These are phyloP conservation scores for Colletotrichum trifolii DNA, from an alignment of 2,329 filamentous ascomycete genomes.

Conservation along the genomic window DNA sequence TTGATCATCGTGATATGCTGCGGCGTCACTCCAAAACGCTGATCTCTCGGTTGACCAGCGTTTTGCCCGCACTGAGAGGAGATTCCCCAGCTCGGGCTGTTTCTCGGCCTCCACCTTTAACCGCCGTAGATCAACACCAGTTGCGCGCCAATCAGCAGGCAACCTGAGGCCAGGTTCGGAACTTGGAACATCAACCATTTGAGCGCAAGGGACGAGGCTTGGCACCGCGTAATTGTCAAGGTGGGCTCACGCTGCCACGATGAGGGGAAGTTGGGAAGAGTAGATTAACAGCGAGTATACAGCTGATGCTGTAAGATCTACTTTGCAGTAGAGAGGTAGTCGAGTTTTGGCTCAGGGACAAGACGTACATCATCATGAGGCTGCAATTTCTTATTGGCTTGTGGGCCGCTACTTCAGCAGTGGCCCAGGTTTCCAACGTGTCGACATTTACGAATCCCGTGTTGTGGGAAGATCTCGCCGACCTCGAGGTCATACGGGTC, in stretches of 20 bases:
- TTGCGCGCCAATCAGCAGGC: slow-evolving; percentile 28
- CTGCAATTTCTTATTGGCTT: slow-evolving; percentile 2
- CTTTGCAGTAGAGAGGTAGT: no score
- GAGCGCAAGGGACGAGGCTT: slow-evolving; percentile 29
- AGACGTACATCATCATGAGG: slow-evolving; percentile 7
- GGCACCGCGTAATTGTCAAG: neutral
- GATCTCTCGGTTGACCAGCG: neutral
- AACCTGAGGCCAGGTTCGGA: slow-evolving; percentile 1
- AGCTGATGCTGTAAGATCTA: neutral
- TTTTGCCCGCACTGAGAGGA: slow-evolving; percentile 22
- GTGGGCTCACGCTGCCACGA: neutral
- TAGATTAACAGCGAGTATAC: no score
- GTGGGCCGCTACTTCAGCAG: neutral
- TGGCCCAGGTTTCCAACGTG: slow-evolving; percentile 5
- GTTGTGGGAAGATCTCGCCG: slow-evolving; percentile 62
- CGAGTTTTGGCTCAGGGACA: neutral
- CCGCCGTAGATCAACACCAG: slow-evolving; percentile 21
- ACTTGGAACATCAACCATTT: slow-evolving; percentile 18
- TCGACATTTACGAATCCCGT: slow-evolving; percentile 57
- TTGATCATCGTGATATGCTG: no score
- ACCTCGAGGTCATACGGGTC: slow-evolving; percentile 59
- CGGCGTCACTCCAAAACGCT: no score
- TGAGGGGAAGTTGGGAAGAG: neutral
- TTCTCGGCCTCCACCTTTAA: slow-evolving; percentile 30
- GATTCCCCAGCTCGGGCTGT: neutral